phyloP scores from a whole-genome alignment of 139 green algal genomes.

The Edaphochlamys debaryana region DNA sequence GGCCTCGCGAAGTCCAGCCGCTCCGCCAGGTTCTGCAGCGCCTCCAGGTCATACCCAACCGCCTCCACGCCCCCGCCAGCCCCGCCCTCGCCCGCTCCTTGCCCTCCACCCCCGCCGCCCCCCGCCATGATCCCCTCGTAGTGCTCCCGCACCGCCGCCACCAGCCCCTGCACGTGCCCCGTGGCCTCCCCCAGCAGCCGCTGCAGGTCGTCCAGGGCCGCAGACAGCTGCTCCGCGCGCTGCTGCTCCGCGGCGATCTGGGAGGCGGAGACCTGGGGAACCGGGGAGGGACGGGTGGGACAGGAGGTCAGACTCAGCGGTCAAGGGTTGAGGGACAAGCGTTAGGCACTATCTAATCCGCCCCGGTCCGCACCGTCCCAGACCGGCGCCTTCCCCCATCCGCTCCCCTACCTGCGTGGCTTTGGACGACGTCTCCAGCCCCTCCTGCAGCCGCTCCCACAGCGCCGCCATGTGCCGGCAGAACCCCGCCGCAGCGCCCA shows the following conservation, averaged over 20 bases:
- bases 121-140: neutral
- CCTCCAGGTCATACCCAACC: conserved; percentile 30
- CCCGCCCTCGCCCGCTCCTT: neutral
- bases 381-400: too few relatives aligned
- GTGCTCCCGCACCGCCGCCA: conserved; percentile 2
- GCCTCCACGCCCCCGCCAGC: neutral
- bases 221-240: neutral
- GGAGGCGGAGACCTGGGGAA: neutral
- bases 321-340: neutral
- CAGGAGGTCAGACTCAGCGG: neutral
- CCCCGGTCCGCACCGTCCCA: too few relatives aligned
- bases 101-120: neutral
- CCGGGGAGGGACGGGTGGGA: neutral
- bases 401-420: conserved; percentile 18
- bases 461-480: conserved; percentile 21
- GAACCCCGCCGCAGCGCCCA: conserved; percentile 31
- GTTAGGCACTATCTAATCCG: too few relatives aligned
- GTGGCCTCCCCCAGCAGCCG: conserved; percentile 23
- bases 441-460: conserved; percentile 41
- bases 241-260: conserved; percentile 21
- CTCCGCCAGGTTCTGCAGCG: conserved; percentile 34
- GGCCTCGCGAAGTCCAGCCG: conserved; percentile 20
- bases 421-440: conserved; percentile 20
- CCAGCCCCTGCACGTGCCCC: neutral
- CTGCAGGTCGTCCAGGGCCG: conserved; percentile 17